Evolutionary conservation across 305 asterid genomes (phyloP), one percentile per base, ranked within the genome.

Genomic region (Fraxinus floribunda): DNA sequence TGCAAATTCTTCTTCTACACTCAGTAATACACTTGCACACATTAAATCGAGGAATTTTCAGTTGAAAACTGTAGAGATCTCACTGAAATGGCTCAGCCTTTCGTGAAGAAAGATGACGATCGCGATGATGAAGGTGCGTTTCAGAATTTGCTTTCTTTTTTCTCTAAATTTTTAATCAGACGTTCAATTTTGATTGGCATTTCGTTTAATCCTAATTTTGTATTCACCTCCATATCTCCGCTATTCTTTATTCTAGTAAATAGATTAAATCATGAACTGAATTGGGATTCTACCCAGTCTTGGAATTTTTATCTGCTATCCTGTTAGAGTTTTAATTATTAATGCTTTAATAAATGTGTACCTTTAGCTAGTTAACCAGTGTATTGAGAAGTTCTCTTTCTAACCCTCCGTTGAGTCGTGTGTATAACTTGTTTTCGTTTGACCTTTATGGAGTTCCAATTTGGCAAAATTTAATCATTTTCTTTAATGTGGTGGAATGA

Each of bases 21-120:
- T n/a, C n/a, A n/a, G n/a, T n/a, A n/a, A 49, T 72, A 20, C 52
- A 39, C 49, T 10, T 11, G 8, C 66, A 76, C 77, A 5, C 64
- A 30, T 3, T 76, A 46, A 44, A 39, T 75, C 72, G 24, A 76
- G 46, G 79, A 77, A 32, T 79, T 76, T 68, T 34, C 74, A 35
- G 39, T 85, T 66, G 83, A 73, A n/a, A 72, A 52, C 52, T 57
- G 68, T 57, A 57, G 70, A 80, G 84, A 88, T 86, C 86, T 83
- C 87, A 35, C 84, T 52, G 52, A 66, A 87, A 94, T 94, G 98
- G 98, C 98, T 84, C 95, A 92, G 86, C 94, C 97, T 60, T 84
- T 90, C 13, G 91, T 91, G 87, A 94, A 94, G 91, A 94, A 94
- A 90, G 98, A 94, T 83, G 98, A 94, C 72, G 98, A 94, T 92